Evolutionary conservation across 139 green algal genomes (phyloP).

Genomic region (Chlamydomonas sphaeroides): DNA sequence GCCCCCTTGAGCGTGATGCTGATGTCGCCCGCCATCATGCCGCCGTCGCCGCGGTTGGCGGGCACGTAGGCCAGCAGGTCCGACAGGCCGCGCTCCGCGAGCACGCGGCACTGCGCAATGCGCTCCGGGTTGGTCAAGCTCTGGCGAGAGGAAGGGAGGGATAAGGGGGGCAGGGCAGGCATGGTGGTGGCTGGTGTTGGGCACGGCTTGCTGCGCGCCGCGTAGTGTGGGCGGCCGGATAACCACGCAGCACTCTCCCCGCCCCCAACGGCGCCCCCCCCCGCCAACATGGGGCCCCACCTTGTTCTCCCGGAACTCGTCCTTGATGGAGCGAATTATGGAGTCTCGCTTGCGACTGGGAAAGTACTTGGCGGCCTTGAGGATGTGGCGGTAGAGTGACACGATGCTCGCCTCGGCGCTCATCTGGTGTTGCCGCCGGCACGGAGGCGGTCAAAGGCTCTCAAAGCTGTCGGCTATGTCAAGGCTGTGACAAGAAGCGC

Average conservation of each 20-base stretch:
- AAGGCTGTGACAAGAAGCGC: too few relatives aligned
- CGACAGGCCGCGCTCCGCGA: conserved; percentile 49
- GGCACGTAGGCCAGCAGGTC: conserved; percentile 42
- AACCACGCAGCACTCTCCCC: not conserved
- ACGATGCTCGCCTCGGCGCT: conserved; percentile 44
- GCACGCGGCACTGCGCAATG: conserved; percentile 41
- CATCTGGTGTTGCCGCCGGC: too few relatives aligned
- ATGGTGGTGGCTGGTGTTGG: too few relatives aligned
- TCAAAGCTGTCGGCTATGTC: too few relatives aligned
- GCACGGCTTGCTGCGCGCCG: too few relatives aligned
- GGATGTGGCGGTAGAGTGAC: conserved; percentile 77
- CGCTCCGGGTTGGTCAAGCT: conserved; percentile 48
- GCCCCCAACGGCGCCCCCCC: not conserved
- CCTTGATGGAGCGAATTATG: conserved; percentile 77
- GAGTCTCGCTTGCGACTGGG: conserved; percentile 72
- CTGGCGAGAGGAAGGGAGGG: conserved; percentile 28
- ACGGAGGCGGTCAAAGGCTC: too few relatives aligned
- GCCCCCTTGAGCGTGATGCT: conserved; percentile 48
- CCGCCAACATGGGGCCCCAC: not conserved
- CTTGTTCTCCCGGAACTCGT: conserved; percentile 78
- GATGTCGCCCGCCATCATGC: not conserved
- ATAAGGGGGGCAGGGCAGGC: not conserved
- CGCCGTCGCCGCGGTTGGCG: not conserved
- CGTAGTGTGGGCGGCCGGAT: too few relatives aligned
- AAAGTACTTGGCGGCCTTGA: conserved; percentile 79